Base-by-base conservation (phyloP, 2,329 filamentous ascomycete genomes). In the Botrytis aclada region DNA sequence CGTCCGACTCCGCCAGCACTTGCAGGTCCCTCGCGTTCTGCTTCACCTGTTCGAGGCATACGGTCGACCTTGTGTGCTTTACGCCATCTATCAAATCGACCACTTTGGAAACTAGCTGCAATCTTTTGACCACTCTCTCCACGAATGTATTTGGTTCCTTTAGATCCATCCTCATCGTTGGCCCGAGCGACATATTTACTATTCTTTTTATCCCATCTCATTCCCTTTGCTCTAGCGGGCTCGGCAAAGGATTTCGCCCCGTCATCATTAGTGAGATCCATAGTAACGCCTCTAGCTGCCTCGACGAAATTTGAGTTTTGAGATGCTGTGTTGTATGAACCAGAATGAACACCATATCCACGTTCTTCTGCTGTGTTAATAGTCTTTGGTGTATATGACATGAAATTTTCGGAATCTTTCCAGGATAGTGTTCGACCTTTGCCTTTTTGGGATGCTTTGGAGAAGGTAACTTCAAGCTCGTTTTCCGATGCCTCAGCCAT, bases 41-140 rank as follows among this genome's bases (percentile, higher is more conserved):
- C 82, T 82, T 98, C 95, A 76, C 97, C 96, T 47, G 95, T 92
- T 61, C 91, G 88, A 16, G 95, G 95, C 80, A 97, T 83, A 29
- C 90, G 88, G 72, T 90, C 89, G 64, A 98, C 85, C 76, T 93
- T 92, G 84, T 98, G 93, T 32, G 92, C 89, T 81, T 92, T 94
- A 82, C 91, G 92, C 97, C 96, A 99, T 76, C 88, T 89, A 81
- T 98, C 95, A 84, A 97, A 99, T 63, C 95, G 91, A 51, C 97
- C 96, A 82, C 92, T 95, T 81, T 95, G 91, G 88, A 99, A 98
- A 74, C 88, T 92, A 63, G 96, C 94, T 1, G 96, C 94, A 78
- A 99, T 98, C 86, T 98, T 98, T 85, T 95, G 93, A 71, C 96
- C 96, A 80, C 90, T 93, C 84, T 99, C 96, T 79, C 96, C 95